Evolutionary conservation across 345 rosid species (phyloP).

Genomic region (Lepidium sativum): DNA sequence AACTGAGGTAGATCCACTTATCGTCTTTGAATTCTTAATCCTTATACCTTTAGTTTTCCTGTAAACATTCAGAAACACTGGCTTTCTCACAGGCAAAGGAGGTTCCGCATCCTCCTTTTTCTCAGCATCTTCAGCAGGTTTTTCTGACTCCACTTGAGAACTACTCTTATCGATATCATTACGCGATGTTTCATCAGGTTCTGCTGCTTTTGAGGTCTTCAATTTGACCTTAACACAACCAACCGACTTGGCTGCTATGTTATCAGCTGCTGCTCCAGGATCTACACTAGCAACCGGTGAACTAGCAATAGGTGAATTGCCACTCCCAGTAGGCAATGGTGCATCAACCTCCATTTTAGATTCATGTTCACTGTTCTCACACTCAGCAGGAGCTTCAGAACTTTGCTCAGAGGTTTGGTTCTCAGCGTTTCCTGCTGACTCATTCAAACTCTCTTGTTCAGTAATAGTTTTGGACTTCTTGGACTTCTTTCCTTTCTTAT

Average conservation of each 20-base stretch:
- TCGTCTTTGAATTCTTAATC: slow-evolving; percentile 50
- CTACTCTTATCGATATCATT: slow-evolving; percentile 55
- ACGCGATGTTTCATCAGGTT: slow-evolving; percentile 36
- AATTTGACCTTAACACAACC: slow-evolving; percentile 78
- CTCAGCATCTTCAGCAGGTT: slow-evolving; percentile 34
- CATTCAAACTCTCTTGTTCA: slow-evolving; percentile 13
- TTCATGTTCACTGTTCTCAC: slow-evolving; percentile 42
- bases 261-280: slow-evolving; percentile 45
- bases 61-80: slow-evolving; percentile 34
- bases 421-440: slow-evolving; percentile 16
- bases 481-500: slow-evolving; percentile 50
- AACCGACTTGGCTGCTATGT: slow-evolving; percentile 35
- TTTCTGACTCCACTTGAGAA: slow-evolving; percentile 41
- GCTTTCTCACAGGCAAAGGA: slow-evolving; percentile 41
- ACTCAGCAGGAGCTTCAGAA: slow-evolving; percentile 29
- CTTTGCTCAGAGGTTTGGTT: slow-evolving; percentile 32
- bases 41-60: slow-evolving; percentile 76
- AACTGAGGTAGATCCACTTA: slow-evolving; percentile 35
- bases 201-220: slow-evolving; percentile 54
- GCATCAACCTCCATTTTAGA: slow-evolving; percentile 61
- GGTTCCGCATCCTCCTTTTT: slow-evolving; percentile 53
- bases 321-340: slow-evolving; percentile 58
- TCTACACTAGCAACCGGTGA: slow-evolving; percentile 41
- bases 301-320: slow-evolving; percentile 44
- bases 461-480: slow-evolving; percentile 17